These are phyloP conservation scores for Mucor velutinosus DNA, from an alignment of 371 early-diverging fungal species.

Conservation along the genomic window DNA sequence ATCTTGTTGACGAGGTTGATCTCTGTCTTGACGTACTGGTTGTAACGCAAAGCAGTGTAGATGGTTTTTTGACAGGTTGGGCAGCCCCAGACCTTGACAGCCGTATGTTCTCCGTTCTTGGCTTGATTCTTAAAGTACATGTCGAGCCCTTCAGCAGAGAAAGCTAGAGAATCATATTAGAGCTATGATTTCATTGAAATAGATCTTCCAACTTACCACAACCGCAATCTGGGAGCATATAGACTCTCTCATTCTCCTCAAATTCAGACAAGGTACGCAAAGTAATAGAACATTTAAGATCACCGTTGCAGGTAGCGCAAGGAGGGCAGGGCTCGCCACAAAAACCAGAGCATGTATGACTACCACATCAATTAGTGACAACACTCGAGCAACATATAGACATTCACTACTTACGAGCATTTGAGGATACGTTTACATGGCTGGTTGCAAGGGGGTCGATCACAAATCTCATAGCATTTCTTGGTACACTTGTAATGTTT, in stretches of 20 bases:
- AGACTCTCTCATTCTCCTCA: constrained; percentile 33
- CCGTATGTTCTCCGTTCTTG: constrained; percentile 46
- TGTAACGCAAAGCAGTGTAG: constrained; percentile 46
- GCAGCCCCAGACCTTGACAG: constrained; percentile 53
- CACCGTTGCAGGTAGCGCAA: constrained; percentile 33
- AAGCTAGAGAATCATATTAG: constrained; percentile 27
- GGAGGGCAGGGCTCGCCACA: constrained; percentile 56
- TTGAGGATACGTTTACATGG: constrained; percentile 25
- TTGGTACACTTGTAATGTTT: constrained; percentile 39
- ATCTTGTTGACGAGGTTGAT: constrained; percentile 45
- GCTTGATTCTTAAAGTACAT: constrained; percentile 42
- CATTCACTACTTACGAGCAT: constrained; percentile 36
- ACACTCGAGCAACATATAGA: background rate
- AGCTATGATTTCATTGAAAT: background rate
- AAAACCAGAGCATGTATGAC: constrained; percentile 47
- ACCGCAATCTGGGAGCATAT: constrained; percentile 52
- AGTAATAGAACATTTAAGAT: constrained; percentile 39
- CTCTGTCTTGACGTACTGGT: constrained; percentile 44
- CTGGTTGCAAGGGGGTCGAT: constrained; percentile 47
- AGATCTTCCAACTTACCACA: constrained; percentile 36
- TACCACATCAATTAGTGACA: constrained; percentile 1
- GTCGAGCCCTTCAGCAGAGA: constrained; percentile 43
- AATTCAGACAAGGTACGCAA: constrained; percentile 40
- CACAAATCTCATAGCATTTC: constrained; percentile 49
- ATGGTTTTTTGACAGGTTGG: constrained; percentile 46